Evolutionary conservation across 1,284 basidiomycete genomes (phyloP), one percentile per base, ranked within the genome.

Genomic region (Fomitiporia mediterranea): DNA sequence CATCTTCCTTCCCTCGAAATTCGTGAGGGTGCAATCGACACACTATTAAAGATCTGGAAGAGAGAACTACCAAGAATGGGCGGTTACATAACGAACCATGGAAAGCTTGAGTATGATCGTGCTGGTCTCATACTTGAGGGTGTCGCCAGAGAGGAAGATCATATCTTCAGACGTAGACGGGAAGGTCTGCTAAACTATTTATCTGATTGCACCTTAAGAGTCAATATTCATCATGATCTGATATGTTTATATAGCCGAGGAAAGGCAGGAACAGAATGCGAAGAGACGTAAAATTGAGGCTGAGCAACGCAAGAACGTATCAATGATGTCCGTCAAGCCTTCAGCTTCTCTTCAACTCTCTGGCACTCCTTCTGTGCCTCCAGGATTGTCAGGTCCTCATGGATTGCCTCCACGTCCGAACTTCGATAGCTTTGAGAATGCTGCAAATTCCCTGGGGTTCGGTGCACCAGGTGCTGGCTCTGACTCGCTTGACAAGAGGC

Each of bases 1-100:
- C 97, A 99, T 75, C 78, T 99, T 60, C 97, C 97, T 21, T 93
- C 89, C 58, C 83, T 99, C 76, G 97, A 99, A 78, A 99, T 99
- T 69, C 84, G 97, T 65, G 97, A 99, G 75, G 97, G 96, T 56
- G 97, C 96, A 28, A 98, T 99, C 75, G 97, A 99, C 76, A 94
- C 89, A 52, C 76, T 99, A 59, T 76, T 99, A 67, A 88, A 82
- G 70, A 98, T 99, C 57, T 99, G 97, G 97, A 94, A 92, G 73
- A 78, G 80, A 70, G 92, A 95, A 69, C 75, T 99, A 39, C 86
- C 91, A 11, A 81, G 86, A 66, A 98, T 99, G 95, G 94, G 94
- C 53, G 96, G 95, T 51, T 99, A 98, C 74, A 68, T 99, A 64
- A 96, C 96, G 59, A 90, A 98, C 67, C 87, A 98, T 71, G 97